These are phyloP conservation scores for Aspergillus carbonarius DNA, from an alignment of 2,329 filamentous ascomycete species.

Conservation along the genomic window DNA sequence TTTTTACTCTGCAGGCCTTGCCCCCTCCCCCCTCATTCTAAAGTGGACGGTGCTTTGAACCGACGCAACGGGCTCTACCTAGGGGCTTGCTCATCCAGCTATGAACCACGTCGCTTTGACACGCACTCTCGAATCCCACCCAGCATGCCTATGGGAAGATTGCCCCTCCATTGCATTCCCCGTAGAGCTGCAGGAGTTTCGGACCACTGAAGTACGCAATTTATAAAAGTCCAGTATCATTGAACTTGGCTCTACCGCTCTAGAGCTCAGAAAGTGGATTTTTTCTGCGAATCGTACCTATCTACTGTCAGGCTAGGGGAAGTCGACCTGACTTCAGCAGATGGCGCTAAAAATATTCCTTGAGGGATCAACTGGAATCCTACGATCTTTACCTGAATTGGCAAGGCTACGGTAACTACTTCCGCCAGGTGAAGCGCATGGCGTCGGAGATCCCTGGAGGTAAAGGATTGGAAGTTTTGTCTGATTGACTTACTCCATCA, in stretches of 20 bases:
- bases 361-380: slow-evolving; percentile 11
- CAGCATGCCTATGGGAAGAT: not conserved
- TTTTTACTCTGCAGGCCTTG: slow-evolving; percentile 13
- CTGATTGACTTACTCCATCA: not conserved
- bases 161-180: not conserved
- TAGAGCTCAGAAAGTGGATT: not conserved
- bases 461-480: not conserved
- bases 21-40: not conserved
- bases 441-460: slow-evolving; percentile 1
- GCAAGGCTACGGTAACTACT: slow-evolving; percentile 7
- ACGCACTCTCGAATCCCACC: not conserved
- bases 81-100: slow-evolving; percentile 1
- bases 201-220: not conserved
- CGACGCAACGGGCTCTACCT: not conserved
- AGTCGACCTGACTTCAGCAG: not conserved
- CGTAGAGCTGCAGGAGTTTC: not conserved
- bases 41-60: not conserved
- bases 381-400: slow-evolving; percentile 15
- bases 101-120: slow-evolving; percentile 5
- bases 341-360: slow-evolving; percentile 1
- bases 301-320: not conserved
- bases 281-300: not conserved
- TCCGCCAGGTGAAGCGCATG: not conserved
- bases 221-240: not conserved
- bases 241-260: not conserved